A percentile compares a stretch with the other conserved stretches of the same genome.
Evolutionary conservation across 768 basidiomycete genomes (phyloP).

Genomic region (Dioszegia aurantiaca): DNA sequence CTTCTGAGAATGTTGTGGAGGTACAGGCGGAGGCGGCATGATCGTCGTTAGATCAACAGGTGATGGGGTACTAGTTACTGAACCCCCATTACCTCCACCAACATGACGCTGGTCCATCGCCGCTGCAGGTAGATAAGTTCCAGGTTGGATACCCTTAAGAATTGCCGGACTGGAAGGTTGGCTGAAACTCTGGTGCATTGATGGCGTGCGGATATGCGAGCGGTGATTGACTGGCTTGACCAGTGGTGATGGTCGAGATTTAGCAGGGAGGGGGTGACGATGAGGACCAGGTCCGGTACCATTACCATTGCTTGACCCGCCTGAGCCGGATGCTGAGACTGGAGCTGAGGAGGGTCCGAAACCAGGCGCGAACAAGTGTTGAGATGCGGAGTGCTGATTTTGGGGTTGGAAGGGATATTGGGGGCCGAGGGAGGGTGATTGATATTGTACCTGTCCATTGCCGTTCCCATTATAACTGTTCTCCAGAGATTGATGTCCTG

Average conservation of each 20-base stretch:
- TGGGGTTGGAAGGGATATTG: constrained; percentile 1
- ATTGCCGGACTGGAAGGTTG: constrained; percentile 8
- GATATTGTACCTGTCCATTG: neutral
- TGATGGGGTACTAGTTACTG: constrained; percentile 60
- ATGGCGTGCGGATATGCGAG: constrained; percentile 11
- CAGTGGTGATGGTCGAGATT: constrained; percentile 48
- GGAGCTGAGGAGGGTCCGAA: neutral
- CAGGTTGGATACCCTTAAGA: constrained; percentile 14
- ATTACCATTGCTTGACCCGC: constrained; percentile 8
- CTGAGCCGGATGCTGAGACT: neutral
- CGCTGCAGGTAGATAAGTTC: constrained; percentile 31
- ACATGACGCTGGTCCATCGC: constrained; percentile 31
- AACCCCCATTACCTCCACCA: constrained; percentile 54
- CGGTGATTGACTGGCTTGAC: constrained; percentile 47
- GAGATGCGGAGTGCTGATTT: neutral
- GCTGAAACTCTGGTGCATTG: constrained; percentile 4
- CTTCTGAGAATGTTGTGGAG: constrained; percentile 43
- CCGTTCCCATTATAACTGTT: neutral
- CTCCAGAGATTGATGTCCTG: neutral
- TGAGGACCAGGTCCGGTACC: constrained; percentile 24
- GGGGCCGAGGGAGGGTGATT: constrained; percentile 7
- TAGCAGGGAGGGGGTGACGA: constrained; percentile 34
- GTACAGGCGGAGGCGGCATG: constrained; percentile 79
- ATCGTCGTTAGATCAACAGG: constrained; percentile 68
- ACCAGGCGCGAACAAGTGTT: neutral